Base-by-base conservation (phyloP, 2,329 filamentous ascomycete genomes). In the Diaporthe amygdali region DNA sequence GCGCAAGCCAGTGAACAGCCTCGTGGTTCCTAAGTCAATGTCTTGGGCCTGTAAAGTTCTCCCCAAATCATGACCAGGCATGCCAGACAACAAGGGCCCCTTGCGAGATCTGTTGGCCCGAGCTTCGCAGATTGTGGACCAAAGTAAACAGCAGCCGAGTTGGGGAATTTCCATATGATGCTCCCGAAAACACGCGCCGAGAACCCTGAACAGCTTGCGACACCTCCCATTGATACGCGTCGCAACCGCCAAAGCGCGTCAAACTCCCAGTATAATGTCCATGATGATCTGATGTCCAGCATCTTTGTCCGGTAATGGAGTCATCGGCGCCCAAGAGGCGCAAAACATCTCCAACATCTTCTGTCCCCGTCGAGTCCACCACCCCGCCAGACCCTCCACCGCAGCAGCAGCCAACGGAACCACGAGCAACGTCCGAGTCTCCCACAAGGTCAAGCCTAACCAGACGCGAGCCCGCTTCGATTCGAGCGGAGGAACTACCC, bases 311-410 rank as follows among this genome's bases (percentile, higher is more conserved):
- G 70, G 70, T 72, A 72, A 88, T 88, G 86, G 88, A 90, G 74
- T 83, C 85, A 69, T 89, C 90, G 32, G 88, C 90, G 56, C 83
- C 89, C 6, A 93, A 93, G 80, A 85, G 90, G 77, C 88, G 90
- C 77, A 91, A 90, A 78, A 90, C 85, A 27, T 91, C 90, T 72
- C 87, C 89, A 22, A 85, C 84, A 27, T 84, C 83, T 30, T 84
- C 84, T 9, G 77, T 85, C 61, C 77, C 83, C 64, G 79, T 79
- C 77, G 80, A 80, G 75, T 81, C 81, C 44, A 82, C 81, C 70
- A 83, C 81, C 69, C 81, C 81, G 59, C 76, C 75, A 66, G 77
- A 76, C 69, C 75, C 75, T 63, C 76, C 74, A 22, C 75, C 71
- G 6, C 22, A 70, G 66, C 27, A 63, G 34, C 67, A 55, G 8